These are phyloP conservation scores for Biscutella laevigata DNA, from an alignment of 441 rosid genomes.

Conservation along the genomic window DNA sequence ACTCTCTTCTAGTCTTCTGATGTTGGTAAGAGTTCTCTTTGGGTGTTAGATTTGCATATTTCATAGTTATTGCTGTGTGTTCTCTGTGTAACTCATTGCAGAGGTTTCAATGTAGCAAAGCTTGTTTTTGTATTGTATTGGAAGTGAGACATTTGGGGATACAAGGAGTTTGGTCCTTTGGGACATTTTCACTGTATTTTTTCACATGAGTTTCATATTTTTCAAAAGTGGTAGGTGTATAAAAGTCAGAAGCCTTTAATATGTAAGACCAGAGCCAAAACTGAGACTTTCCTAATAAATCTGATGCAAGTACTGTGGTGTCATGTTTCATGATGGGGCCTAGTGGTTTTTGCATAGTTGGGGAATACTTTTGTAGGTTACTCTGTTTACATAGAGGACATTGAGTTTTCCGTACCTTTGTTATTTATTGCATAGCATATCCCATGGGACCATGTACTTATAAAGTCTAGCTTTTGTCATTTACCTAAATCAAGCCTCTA, in stretches of 20 bases:
- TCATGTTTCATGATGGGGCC: constrained; percentile 55
- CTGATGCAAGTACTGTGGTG: constrained; percentile 32
- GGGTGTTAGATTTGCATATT: constrained; percentile 7
- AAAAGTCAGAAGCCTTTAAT: constrained; percentile 18
- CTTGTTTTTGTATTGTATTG: background rate
- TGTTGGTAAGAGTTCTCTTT: background rate
- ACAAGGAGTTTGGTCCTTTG: background rate
- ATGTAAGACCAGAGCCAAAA: constrained; percentile 13
- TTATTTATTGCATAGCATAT: constrained; percentile 16
- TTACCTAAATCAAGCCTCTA: background rate
- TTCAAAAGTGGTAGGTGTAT: constrained; percentile 4
- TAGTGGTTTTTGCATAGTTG: constrained; percentile 23
- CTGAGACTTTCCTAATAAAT: constrained; percentile 25
- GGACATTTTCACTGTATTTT: background rate
- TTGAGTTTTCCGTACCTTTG: constrained; percentile 12
- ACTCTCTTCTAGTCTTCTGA: constrained; percentile 8
- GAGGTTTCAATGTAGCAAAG: constrained; percentile 8
- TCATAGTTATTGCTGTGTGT: constrained; percentile 15
- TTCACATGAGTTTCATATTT: background rate
- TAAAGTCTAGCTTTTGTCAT: constrained; percentile 11
- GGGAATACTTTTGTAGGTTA: constrained; percentile 28
- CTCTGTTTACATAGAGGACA: no score
- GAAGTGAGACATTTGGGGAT: background rate
- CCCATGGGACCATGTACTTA: constrained; percentile 21
- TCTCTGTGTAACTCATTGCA: constrained; percentile 12